These are phyloP conservation scores for Trichoderma citrinoviride DNA, from an alignment of 2,329 filamentous ascomycete genomes.

Conservation along the genomic window DNA sequence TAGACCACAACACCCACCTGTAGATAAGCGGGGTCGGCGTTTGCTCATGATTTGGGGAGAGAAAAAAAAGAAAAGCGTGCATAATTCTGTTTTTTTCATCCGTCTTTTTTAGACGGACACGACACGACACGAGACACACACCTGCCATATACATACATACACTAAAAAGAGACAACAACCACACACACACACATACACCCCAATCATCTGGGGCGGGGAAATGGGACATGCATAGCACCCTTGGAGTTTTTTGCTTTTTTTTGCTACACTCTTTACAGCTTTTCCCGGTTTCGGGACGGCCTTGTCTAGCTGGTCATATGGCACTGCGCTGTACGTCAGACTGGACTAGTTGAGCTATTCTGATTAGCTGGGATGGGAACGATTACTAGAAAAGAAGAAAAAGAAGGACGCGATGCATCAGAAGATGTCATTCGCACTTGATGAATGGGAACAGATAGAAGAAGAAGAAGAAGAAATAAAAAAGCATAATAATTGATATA, in stretches of 20 bases:
- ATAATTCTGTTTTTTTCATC: slow-evolving; percentile 3
- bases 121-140: slow-evolving; percentile 15
- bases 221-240: slow-evolving; percentile 21
- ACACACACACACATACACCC: slow-evolving; percentile 6
- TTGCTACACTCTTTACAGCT: background rate
- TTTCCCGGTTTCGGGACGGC: slow-evolving; percentile 12
- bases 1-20: slow-evolving; percentile 18
- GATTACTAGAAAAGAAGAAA: background rate
- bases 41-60: slow-evolving; percentile 17
- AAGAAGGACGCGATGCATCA: background rate
- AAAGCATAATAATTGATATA: background rate
- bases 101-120: background rate
- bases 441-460: background rate
- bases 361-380: background rate
- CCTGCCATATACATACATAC: slow-evolving; percentile 10
- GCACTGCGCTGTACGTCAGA: slow-evolving; percentile 11
- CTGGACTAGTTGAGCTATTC: background rate
- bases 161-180: slow-evolving; percentile 2
- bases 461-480: too few relatives aligned
- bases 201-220: slow-evolving; percentile 18
- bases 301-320: slow-evolving; percentile 6
- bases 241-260: slow-evolving; percentile 14
- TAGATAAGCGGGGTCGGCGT: slow-evolving; percentile 19
- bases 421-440: background rate
- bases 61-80: background rate